A percentile compares a stretch with the other conserved stretches of the same genome.
phyloP scores from a whole-genome alignment of 768 basidiomycete genomes.

The Boletus reticulatus region DNA sequence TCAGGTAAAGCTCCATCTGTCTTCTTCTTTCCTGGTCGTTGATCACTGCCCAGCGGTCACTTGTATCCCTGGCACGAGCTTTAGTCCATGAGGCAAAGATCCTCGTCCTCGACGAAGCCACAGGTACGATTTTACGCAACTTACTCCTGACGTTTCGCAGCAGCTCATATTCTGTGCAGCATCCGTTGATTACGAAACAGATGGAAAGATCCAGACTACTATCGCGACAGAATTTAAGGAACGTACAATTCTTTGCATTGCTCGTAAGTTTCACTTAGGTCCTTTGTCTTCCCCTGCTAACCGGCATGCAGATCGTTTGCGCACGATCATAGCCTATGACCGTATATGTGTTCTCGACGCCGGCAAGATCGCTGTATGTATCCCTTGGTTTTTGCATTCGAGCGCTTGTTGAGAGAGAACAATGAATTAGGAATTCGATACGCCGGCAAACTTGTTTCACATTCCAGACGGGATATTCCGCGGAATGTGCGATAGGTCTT shows the following conservation, averaged over 20 bases:
- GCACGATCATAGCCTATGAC: slow-evolving; percentile 87
- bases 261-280: slow-evolving; percentile 50
- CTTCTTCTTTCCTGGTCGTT: background rate
- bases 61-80: slow-evolving; percentile 87
- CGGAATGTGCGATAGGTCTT: slow-evolving; percentile 84
- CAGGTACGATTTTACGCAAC: slow-evolving; percentile 39
- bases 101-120: slow-evolving; percentile 89
- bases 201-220: slow-evolving; percentile 88
- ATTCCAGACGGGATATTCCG: slow-evolving; percentile 67
- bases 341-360: slow-evolving; percentile 85
- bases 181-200: slow-evolving; percentile 89
- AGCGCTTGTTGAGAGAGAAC: background rate
- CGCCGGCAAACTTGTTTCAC: slow-evolving; percentile 64
- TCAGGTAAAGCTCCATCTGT: slow-evolving; percentile 8
- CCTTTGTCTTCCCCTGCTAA: background rate
- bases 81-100: slow-evolving; percentile 83
- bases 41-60: slow-evolving; percentile 60
- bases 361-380: slow-evolving; percentile 67
- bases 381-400: background rate
- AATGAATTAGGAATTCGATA: slow-evolving; percentile 68
- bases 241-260: slow-evolving; percentile 84
- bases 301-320: slow-evolving; percentile 60
- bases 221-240: slow-evolving; percentile 82
- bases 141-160: background rate
- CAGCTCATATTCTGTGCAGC: slow-evolving; percentile 37